Conservation (phyloP, 345 rosid genomes). For the Cochlearia excelsa region DNA sequence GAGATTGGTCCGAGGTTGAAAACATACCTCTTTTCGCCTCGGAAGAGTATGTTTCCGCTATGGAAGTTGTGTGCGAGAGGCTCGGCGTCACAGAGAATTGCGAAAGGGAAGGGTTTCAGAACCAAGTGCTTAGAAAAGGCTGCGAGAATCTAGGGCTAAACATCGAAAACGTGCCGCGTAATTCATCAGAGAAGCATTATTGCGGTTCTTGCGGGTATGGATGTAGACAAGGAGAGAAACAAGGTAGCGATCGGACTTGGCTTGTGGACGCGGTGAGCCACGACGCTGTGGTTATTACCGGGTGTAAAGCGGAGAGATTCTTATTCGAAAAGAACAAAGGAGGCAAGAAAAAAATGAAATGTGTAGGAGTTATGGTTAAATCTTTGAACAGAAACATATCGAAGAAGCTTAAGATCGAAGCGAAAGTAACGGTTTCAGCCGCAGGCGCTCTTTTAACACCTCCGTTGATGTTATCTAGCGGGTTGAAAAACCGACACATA, state of each 20-base stretch:
- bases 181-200: conserved; percentile 69
- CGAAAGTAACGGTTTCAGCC: conserved; percentile 71
- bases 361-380: conserved; percentile 64
- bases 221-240: conserved; percentile 74
- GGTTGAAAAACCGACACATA: conserved; percentile 63
- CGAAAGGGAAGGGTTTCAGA: conserved; percentile 59
- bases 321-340: conserved; percentile 38
- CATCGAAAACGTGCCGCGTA: conserved; percentile 49
- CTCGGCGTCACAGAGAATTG: conserved; percentile 69
- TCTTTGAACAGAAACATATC: conserved; percentile 38
- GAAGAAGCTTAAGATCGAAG: conserved; percentile 55
- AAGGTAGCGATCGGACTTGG: conserved; percentile 79
- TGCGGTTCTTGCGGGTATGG: conserved; percentile 91
- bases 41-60: conserved; percentile 51
- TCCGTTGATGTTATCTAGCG: conserved; percentile 72
- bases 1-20: conserved; percentile 61
- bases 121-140: conserved; percentile 69
- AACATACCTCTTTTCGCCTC: conserved; percentile 47
- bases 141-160: conserved; percentile 62
- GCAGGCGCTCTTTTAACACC: conserved; percentile 86
- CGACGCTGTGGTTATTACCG: conserved; percentile 69
- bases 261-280: conserved; percentile 67
- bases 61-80: conserved; percentile 65
- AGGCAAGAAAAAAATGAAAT: conserved; percentile 46
- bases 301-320: conserved; percentile 75